Percentiles rank a stretch among this genome's conserved stretches.
These are phyloP conservation scores for Datisca glomerata DNA, from an alignment of 306 rosid species.

Conservation along the genomic window DNA sequence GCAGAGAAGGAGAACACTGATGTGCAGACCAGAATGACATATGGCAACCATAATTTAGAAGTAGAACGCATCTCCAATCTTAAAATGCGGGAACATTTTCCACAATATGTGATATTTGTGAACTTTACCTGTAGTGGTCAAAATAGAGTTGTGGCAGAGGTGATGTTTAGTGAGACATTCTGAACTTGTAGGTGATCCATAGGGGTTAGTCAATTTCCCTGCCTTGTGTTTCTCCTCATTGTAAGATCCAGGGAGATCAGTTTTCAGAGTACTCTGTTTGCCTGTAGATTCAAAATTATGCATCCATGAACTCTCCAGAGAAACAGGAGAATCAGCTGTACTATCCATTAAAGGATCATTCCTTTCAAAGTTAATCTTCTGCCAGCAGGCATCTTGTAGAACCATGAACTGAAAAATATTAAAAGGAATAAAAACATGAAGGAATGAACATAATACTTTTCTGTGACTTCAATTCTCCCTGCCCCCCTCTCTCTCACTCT, in stretches of 20 bases:
- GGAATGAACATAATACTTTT: no score
- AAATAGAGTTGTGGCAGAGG: slow-evolving; percentile 21
- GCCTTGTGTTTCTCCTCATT: slow-evolving; percentile 19
- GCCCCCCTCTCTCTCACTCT: slow-evolving; percentile 4
- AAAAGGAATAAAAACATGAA: slow-evolving; percentile 15
- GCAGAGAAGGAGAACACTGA: neutral
- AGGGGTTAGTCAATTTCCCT: slow-evolving; percentile 16
- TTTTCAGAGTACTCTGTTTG: slow-evolving; percentile 15
- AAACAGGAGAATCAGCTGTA: slow-evolving; percentile 60
- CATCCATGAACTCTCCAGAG: slow-evolving; percentile 32
- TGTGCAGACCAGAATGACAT: neutral
- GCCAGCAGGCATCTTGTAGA: slow-evolving; percentile 36
- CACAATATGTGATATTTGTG: slow-evolving; percentile 8
- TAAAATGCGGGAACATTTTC: slow-evolving; percentile 8
- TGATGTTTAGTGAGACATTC: slow-evolving; percentile 21
- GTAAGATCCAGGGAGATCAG: slow-evolving; percentile 21
- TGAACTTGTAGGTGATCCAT: slow-evolving; percentile 24
- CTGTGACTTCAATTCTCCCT: no score
- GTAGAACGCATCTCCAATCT: slow-evolving; percentile 4
- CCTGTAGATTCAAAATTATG: slow-evolving; percentile 17
- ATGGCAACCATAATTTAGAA: neutral
- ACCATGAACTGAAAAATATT: slow-evolving; percentile 34
- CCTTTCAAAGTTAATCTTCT: slow-evolving; percentile 43
- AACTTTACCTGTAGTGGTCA: slow-evolving; percentile 43
- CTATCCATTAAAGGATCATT: slow-evolving; percentile 37